Evolutionary conservation across 257 asterid genomes (phyloP).

Genomic region (Ocimum tenuiflorum): DNA sequence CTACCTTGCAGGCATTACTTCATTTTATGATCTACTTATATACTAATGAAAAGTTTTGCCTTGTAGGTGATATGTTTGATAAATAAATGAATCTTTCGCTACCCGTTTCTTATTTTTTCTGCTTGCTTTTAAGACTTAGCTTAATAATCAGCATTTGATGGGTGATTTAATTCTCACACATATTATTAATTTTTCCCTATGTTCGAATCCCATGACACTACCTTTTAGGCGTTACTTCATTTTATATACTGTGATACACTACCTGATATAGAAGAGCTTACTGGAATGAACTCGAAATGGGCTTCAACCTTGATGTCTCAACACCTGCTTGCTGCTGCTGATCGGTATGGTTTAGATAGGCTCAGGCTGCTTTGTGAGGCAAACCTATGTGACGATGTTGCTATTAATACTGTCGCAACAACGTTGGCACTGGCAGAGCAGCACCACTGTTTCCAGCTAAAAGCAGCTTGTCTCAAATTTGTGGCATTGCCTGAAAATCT

Average conservation of each 20-base stretch:
- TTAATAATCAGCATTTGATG: no score
- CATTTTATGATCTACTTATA: no score
- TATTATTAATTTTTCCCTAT: no score
- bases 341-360: slow-evolving; percentile 79
- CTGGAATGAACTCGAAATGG: slow-evolving; percentile 66
- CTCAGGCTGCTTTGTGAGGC: slow-evolving; percentile 80
- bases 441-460: slow-evolving; percentile 85
- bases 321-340: slow-evolving; percentile 92
- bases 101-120: no score
- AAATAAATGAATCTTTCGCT: no score
- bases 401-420: slow-evolving; percentile 88
- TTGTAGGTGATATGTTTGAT: no score
- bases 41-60: no score
- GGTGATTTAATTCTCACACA: no score
- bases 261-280: slow-evolving; percentile 79
- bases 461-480: slow-evolving; percentile 70
- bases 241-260: slow-evolving; percentile 73
- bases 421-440: slow-evolving; percentile 91
- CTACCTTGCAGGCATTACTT: slow-evolving; percentile 54
- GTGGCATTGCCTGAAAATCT: slow-evolving; percentile 79
- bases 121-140: no score
- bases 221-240: slow-evolving; percentile 67
- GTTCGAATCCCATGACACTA: background rate
- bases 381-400: slow-evolving; percentile 59
- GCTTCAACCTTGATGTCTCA: slow-evolving; percentile 89